phyloP scores from a whole-genome alignment of 192 early-diverging fungal species.

The Backusella circina region DNA sequence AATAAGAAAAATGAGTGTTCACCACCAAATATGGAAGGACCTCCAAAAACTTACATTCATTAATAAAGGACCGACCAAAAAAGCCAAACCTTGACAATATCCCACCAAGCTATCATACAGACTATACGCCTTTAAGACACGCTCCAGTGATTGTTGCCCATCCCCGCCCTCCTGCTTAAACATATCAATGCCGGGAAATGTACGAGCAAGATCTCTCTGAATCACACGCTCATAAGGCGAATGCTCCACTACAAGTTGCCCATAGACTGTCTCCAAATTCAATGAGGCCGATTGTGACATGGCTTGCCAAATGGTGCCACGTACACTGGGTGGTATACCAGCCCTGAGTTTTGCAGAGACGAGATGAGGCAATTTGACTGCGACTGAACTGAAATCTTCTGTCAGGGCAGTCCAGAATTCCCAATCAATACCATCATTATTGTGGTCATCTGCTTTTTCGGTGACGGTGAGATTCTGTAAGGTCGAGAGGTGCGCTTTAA shows the following conservation, averaged over 20 bases:
- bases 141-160: conserved; percentile 83
- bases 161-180: conserved; percentile 78
- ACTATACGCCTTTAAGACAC: conserved; percentile 92
- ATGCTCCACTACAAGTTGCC: conserved; percentile 65
- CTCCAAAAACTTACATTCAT: conserved; percentile 64
- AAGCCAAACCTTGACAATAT: conserved; percentile 97
- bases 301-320: conserved; percentile 87
- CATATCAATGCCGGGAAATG: conserved; percentile 86
- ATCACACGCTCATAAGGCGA: conserved; percentile 91
- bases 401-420: conserved; percentile 82
- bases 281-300: conserved; percentile 78
- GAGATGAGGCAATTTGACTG: conserved; percentile 55
- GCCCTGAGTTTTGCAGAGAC: conserved; percentile 63
- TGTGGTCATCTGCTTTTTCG: background rate
- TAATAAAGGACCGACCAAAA: conserved; percentile 89
- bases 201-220: conserved; percentile 88
- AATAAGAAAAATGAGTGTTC: background rate
- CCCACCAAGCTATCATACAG: conserved; percentile 93
- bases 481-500: conserved; percentile 46
- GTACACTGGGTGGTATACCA: conserved; percentile 77
- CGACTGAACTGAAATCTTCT: conserved; percentile 65
- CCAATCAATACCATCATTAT: conserved; percentile 41
- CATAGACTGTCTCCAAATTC: conserved; percentile 78
- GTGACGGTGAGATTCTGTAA: conserved; percentile 37
- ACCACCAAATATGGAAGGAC: background rate